These are phyloP conservation scores for Scutellaria minor DNA, from an alignment of 257 asterid genomes.

Conservation along the genomic window DNA sequence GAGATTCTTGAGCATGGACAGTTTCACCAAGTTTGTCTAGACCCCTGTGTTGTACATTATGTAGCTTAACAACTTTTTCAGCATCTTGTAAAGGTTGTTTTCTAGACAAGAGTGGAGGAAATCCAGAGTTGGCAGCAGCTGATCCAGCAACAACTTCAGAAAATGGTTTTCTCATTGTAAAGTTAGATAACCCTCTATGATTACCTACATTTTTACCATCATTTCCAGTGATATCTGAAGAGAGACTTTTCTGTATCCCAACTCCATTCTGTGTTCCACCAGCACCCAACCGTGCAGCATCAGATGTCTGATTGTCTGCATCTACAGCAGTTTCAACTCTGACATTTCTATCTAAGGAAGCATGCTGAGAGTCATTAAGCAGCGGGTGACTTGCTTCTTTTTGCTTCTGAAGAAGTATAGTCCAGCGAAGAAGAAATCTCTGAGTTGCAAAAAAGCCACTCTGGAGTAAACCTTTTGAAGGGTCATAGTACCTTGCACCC, in stretches of 20 bases:
- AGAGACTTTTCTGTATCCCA: conserved; percentile 42
- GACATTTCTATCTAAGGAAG: conserved; percentile 37
- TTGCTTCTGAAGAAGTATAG: conserved; percentile 54
- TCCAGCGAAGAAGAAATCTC: conserved; percentile 80
- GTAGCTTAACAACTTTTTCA: conserved; percentile 57
- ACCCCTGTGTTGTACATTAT: conserved; percentile 39
- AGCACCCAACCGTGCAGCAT: conserved; percentile 40
- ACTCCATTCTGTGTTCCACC: conserved; percentile 48
- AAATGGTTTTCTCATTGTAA: conserved; percentile 78
- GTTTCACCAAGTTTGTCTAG: conserved; percentile 46
- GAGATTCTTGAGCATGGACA: conserved; percentile 48
- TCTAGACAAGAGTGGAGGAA: conserved; percentile 79
- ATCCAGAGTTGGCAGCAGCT: conserved; percentile 61
- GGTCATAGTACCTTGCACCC: conserved; percentile 77
- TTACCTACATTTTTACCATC: conserved; percentile 43
- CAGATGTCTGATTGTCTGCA: conserved; percentile 45
- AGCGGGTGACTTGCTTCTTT: conserved; percentile 40
- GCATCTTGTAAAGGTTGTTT: conserved; percentile 53
- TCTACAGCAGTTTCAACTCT: conserved; percentile 45
- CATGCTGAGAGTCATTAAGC: conserved; percentile 43
- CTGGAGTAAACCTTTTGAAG: conserved; percentile 86
- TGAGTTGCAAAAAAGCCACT: conserved; percentile 81
- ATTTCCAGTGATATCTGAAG: conserved; percentile 47
- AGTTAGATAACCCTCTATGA: conserved; percentile 54
- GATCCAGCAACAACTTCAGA: conserved; percentile 98